These are phyloP conservation scores for Rosa multiflora DNA, from an alignment of 306 rosid species.

Conservation along the genomic window DNA sequence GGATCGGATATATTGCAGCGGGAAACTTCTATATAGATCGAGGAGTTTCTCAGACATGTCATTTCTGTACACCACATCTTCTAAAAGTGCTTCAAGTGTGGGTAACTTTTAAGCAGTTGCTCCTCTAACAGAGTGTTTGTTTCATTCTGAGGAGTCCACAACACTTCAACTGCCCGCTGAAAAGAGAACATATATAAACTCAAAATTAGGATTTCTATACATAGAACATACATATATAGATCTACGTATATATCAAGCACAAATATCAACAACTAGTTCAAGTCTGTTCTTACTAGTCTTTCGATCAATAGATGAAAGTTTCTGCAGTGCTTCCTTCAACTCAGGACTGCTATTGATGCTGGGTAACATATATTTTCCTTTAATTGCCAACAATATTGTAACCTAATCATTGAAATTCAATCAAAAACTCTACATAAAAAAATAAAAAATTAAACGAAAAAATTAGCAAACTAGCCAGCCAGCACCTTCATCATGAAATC, in stretches of 20 bases:
- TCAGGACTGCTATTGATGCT: constrained; percentile 76
- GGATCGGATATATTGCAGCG: too few relatives aligned
- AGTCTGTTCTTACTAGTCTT: too few relatives aligned
- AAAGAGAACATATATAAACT: neutral
- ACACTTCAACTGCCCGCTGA: constrained; percentile 89
- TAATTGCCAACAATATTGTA: constrained; percentile 78
- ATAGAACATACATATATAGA: too few relatives aligned
- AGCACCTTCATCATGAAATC: too few relatives aligned
- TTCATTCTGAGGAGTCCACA: constrained; percentile 99
- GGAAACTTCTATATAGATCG: too few relatives aligned
- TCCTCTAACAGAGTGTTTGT: constrained; percentile 81
- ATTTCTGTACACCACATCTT: constrained; percentile 21
- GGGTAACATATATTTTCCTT: constrained; percentile 72
- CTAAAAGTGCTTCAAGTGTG: constrained; percentile 83
- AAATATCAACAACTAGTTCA: too few relatives aligned
- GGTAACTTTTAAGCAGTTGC: constrained; percentile 88
- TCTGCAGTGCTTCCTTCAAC: constrained; percentile 83
- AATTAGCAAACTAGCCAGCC: too few relatives aligned
- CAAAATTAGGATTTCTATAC: too few relatives aligned
- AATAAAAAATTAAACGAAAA: too few relatives aligned
- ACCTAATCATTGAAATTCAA: constrained; percentile 42
- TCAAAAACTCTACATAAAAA: neutral
- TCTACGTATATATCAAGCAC: too few relatives aligned
- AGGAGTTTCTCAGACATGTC: too few relatives aligned
- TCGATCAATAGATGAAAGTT: constrained; percentile 4